Percentiles rank a stretch among this genome's conserved stretches.
Conservation (phyloP, 805 yeast genomes). For the Grigorovia yakushimaensis region DNA sequence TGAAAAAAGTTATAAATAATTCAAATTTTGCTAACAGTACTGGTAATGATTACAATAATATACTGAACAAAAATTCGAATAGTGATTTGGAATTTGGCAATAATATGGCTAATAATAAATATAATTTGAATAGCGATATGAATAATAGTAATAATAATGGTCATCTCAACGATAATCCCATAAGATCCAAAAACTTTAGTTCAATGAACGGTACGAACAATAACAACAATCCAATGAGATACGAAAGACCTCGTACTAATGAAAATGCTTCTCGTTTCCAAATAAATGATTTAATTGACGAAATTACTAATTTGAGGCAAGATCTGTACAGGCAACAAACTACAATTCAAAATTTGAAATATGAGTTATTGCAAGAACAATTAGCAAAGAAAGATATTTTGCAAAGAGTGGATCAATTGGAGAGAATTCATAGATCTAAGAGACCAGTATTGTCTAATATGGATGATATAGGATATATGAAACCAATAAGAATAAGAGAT, state of each 20-base stretch:
- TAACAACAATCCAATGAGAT: no score
- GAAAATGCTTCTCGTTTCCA: neutral
- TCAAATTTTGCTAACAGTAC: neutral
- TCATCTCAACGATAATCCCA: no score
- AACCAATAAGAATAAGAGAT: neutral
- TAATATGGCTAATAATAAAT: no score
- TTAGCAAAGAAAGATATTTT: slow-evolving; percentile 8
- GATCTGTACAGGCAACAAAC: slow-evolving; percentile 16
- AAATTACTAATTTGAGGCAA: slow-evolving; percentile 12
- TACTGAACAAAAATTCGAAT: neutral
- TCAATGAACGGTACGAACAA: no score
- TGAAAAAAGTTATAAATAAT: neutral
- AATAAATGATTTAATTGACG: slow-evolving; percentile 9
- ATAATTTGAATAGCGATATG: no score
- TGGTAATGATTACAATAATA: neutral
- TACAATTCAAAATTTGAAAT: slow-evolving; percentile 12
- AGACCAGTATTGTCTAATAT: neutral
- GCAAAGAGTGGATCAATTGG: slow-evolving; percentile 11
- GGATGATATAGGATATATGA: no score
- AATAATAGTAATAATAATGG: no score
- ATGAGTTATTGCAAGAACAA: slow-evolving; percentile 11
- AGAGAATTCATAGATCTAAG: neutral
- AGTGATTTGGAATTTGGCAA: neutral
- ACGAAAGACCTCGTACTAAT: no score
- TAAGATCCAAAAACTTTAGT: no score